Evolutionary conservation across 2,329 filamentous ascomycete genomes (phyloP), one percentile per base, ranked within the genome.

Genomic region (Lecanicillium sp.): DNA sequence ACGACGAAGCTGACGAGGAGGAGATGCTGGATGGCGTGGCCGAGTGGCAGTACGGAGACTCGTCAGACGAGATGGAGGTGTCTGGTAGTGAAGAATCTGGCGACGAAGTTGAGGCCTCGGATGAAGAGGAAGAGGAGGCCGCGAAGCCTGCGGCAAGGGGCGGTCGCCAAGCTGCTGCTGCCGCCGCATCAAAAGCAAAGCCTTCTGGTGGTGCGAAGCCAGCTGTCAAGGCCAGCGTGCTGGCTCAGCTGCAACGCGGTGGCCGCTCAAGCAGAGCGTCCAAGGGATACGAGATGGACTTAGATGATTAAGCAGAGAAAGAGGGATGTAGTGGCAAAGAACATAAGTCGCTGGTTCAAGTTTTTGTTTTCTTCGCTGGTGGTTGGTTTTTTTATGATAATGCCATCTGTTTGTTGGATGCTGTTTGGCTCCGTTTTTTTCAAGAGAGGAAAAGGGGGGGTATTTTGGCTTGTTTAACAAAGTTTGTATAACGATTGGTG

Each of bases 21-120:
- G 75, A 79, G 52, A 79, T 79, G 75, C 59, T 77, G 17, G 67
- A 75, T 33, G 75, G 75, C 3, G 75, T 79, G 5, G 72, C 74
- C 1, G 61, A 74, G 51, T 79, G 75, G 75, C 63, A 72, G 17
- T 79, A 79, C 34, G 59, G 55, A 12, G 58, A 62, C n/a, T 48
- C 53, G 29, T 32, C 14, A 49, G 53, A 29, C 3, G 51, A 54
- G 14, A 52, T 56, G 33, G 44, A 46, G 12, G 46, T 37, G 3
- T 38, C 37, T 20, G 39, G 33, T 15, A 33, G 40, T 13, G 44
- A 45, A 17, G 37, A 46, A 10, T 34, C 30, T 6, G 42, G 43
- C 18, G 46, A 49, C 17, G 39, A 43, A 2, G 43, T 36, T 14
- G 46, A 40, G 36, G 44, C 33, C 14, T 38, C 42, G 15, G 45